Percentiles rank a stretch among this genome's conserved stretches.
Evolutionary conservation across 2,329 filamentous ascomycete species (phyloP).

Genomic region (Mycosphaerelloides madeirae): DNA sequence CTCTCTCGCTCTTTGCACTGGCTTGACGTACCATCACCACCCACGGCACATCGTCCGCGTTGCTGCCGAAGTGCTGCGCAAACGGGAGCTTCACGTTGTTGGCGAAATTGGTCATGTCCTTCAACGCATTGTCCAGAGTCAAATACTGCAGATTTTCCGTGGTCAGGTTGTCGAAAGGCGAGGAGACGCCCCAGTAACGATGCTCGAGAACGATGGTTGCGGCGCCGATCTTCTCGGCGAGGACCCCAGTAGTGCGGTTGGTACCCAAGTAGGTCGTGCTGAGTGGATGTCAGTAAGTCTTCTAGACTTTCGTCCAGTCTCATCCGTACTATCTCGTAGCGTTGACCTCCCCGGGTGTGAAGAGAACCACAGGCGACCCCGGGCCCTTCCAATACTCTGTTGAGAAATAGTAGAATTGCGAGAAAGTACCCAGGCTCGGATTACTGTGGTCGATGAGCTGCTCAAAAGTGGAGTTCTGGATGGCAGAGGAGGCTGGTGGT

Average conservation of each 20-base stretch:
- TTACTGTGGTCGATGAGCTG: constrained; percentile 58
- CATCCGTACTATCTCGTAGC: constrained; percentile 40
- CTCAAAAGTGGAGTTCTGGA: constrained; percentile 40
- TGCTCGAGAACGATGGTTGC: constrained; percentile 56
- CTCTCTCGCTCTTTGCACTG: neutral
- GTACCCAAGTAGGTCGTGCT: constrained; percentile 47
- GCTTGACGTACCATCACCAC: constrained; percentile 37
- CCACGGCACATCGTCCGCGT: constrained; percentile 54
- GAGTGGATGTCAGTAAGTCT: too few relatives aligned
- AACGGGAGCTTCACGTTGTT: constrained; percentile 52
- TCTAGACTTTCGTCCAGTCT: too few relatives aligned
- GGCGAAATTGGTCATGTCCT: constrained; percentile 53
- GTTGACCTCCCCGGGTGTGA: constrained; percentile 47
- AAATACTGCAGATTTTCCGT: constrained; percentile 52
- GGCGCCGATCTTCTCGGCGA: constrained; percentile 50
- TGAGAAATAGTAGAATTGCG: constrained; percentile 52
- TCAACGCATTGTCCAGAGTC: constrained; percentile 51
- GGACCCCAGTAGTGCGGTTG: constrained; percentile 45
- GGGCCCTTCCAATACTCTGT: constrained; percentile 50
- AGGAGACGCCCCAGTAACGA: constrained; percentile 55
- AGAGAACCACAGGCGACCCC: constrained; percentile 46
- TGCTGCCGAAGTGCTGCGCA: constrained; percentile 44
- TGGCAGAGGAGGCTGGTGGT: constrained; percentile 4
- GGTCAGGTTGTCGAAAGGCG: constrained; percentile 48
- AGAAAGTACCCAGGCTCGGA: constrained; percentile 52